A percentile compares a stretch with the other conserved stretches of the same genome.
These are phyloP conservation scores for Phytophthora ramorum DNA, from an alignment of 352 stramenopile genomes.

Conservation along the genomic window DNA sequence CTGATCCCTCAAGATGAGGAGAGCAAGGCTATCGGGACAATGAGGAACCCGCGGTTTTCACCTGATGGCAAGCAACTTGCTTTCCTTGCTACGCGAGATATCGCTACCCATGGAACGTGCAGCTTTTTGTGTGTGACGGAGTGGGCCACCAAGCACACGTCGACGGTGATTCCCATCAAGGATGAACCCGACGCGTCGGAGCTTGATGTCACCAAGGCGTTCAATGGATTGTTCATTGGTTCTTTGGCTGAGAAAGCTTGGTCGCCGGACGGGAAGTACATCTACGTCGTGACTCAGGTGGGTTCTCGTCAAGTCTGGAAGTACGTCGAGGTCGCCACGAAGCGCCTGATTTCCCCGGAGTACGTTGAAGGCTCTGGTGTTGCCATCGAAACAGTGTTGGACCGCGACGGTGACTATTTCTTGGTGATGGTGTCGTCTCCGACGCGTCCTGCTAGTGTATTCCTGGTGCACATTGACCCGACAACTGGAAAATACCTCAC, in stretches of 20 bases:
- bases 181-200: constrained; percentile 48
- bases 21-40: constrained; percentile 50
- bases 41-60: constrained; percentile 71
- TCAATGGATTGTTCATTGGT: constrained; percentile 77
- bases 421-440: constrained; percentile 70
- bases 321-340: constrained; percentile 62
- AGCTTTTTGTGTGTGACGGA: constrained; percentile 70
- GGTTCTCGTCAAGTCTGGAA: constrained; percentile 76
- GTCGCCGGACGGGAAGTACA: constrained; percentile 58
- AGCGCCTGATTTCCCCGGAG: constrained; percentile 50
- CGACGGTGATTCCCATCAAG: constrained; percentile 70
- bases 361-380: constrained; percentile 58
- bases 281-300: constrained; percentile 79
- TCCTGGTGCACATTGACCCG: constrained; percentile 57
- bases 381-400: constrained; percentile 61
- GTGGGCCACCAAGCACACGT: constrained; percentile 66
- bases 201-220: constrained; percentile 49
- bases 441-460: constrained; percentile 60
- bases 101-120: constrained; percentile 79
- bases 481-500: constrained; percentile 46
- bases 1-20: constrained; percentile 45
- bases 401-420: constrained; percentile 40
- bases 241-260: constrained; percentile 60
- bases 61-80: constrained; percentile 68
- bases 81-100: constrained; percentile 74